Base-by-base conservation (phyloP, 441 rosid genomes). In the Metrosideros polymorpha region DNA sequence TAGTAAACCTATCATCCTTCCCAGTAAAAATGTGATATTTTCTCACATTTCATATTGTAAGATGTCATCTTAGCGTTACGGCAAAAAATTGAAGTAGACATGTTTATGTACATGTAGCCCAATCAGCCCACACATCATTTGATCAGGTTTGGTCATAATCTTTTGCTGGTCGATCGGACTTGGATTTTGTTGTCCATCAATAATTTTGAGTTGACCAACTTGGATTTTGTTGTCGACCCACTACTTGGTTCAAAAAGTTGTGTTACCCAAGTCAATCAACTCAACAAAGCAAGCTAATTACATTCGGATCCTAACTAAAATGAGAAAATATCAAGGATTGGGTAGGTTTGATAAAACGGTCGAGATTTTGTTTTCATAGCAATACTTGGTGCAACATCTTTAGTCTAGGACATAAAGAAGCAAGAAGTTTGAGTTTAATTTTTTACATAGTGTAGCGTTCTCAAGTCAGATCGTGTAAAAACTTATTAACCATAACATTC, bases 211-310 rank as follows among this genome's bases (percentile, higher is more conserved):
- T 39, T 39, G 87, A 83, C 89, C 91, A 85, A 89, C 71, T 15
- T 45, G 51, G 89, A 87, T 85, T 88, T 89, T 50, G 79, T 87
- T 87, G 90, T 89, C 87, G 55, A 82, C 61, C 85, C 84, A 54
- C 84, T 76, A 82, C 85, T 86, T 85, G 84, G 85, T 45, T 84
- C 77, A 17, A 59, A 63, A 85, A 56, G 59, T 85, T 86, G 56
- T 83, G 27, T 9, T 45, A 12, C 83, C 35, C 14, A 76, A 50
- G 59, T 82, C 84, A 50, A 57, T 45, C 55, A 47, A 25, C 85
- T 77, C 54, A 61, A 82, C 87, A 52, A 82, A 82, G 45, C 29
- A 52, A 57, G 52, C 29, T 56, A 71, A 71, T 71, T 39, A 71
- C 25, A 22, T 22, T 42, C 42, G 47, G 47, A 71, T 39, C 79